Conservation (phyloP, 1,139 yeast genomes). For the Blastobotrys persicus region DNA sequence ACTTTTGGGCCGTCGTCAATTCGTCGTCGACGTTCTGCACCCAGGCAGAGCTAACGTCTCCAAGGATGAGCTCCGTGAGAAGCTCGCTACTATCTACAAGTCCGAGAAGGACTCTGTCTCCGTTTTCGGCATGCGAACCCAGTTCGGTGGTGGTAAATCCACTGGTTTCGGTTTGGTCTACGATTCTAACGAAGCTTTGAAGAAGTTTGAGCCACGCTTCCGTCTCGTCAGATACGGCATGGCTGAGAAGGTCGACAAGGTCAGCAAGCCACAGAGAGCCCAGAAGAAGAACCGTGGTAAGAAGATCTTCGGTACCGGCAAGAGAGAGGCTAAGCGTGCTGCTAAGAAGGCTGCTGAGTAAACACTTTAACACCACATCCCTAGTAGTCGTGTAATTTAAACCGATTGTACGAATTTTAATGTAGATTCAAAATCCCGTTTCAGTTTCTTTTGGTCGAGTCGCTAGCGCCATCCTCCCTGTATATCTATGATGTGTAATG, state of each 20-base stretch:
- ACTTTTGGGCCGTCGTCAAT: slow-evolving; percentile 98
- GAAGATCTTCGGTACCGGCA: slow-evolving; percentile 98
- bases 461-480: too few species aligned
- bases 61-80: slow-evolving; percentile 99
- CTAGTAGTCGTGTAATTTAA: slow-evolving; percentile 15
- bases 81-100: slow-evolving; percentile 94
- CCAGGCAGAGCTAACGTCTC: slow-evolving; percentile 99
- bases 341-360: slow-evolving; percentile 15
- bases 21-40: slow-evolving; percentile 98
- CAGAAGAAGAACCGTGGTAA: slow-evolving; percentile 99
- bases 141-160: slow-evolving; percentile 99
- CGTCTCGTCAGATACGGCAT: slow-evolving; percentile 99
- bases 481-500: too few species aligned
- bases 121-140: slow-evolving; percentile 99
- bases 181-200: slow-evolving; percentile 97
- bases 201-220: slow-evolving; percentile 98
- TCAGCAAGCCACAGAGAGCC: slow-evolving; percentile 99
- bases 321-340: slow-evolving; percentile 75
- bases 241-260: slow-evolving; percentile 92
- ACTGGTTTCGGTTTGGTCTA: slow-evolving; percentile 99
- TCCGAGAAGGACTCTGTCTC: slow-evolving; percentile 98
- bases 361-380: background rate
- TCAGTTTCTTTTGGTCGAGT: too few species aligned
- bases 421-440: background rate
- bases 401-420: slow-evolving; percentile 6